phyloP scores from a whole-genome alignment of 306 rosid genomes.

The Carpinus viminea region DNA sequence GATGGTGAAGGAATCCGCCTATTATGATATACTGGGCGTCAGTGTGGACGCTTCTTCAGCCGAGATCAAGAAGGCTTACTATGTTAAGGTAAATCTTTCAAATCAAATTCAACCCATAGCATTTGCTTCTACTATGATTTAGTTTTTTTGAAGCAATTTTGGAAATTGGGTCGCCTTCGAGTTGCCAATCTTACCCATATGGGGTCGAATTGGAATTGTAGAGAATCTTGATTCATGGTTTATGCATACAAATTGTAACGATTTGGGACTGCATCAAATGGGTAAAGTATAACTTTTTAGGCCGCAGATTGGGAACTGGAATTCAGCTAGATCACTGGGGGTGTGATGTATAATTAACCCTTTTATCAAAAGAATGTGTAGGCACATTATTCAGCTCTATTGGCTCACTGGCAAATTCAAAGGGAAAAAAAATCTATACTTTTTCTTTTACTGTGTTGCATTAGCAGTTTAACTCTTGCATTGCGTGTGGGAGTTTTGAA shows the following conservation, averaged over 20 bases:
- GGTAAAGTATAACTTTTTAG: neutral
- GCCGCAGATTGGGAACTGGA: neutral
- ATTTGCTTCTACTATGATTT: neutral
- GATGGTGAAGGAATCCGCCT: constrained; percentile 83
- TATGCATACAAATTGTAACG: neutral
- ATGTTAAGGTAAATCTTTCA: constrained; percentile 56
- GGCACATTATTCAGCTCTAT: neutral
- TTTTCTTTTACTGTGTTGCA: neutral
- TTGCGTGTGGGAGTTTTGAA: neutral
- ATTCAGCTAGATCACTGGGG: neutral
- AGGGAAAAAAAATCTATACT: neutral
- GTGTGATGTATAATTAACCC: neutral
- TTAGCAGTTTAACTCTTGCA: neutral
- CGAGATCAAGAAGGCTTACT: constrained; percentile 90
- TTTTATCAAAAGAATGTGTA: neutral
- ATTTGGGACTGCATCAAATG: neutral
- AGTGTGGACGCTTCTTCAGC: constrained; percentile 65
- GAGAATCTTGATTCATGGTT: neutral
- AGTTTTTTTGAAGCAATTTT: neutral
- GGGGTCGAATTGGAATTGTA: no score
- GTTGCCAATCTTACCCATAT: no score
- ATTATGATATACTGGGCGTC: constrained; percentile 79
- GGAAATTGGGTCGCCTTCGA: neutral
- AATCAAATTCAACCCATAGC: neutral
- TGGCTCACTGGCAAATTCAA: neutral